These are phyloP conservation scores for Keithomyces neogunnii DNA, from an alignment of 2,329 filamentous ascomycete genomes.

Conservation along the genomic window DNA sequence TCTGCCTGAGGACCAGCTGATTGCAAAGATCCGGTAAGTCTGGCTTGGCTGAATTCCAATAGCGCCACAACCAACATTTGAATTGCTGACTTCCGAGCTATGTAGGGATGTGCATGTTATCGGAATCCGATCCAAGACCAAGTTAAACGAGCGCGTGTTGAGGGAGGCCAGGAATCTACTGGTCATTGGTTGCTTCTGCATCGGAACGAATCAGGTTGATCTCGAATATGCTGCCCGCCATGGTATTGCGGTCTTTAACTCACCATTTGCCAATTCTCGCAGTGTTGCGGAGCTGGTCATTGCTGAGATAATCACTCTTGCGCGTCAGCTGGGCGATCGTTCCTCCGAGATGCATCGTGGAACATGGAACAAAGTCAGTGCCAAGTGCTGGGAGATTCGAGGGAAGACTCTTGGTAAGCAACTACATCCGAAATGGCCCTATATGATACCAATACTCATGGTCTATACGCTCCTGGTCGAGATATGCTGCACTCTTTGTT, in stretches of 20 bases:
- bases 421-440: background rate
- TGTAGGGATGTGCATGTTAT: constrained; percentile 88
- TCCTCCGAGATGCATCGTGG: constrained; percentile 91
- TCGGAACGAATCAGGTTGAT: constrained; percentile 93
- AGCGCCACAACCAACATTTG: background rate
- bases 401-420: constrained; percentile 81
- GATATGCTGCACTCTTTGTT: background rate
- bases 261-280: constrained; percentile 94
- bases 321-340: constrained; percentile 86
- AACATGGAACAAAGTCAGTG: constrained; percentile 96
- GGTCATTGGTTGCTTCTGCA: constrained; percentile 97
- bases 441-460: background rate
- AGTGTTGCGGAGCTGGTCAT: constrained; percentile 96
- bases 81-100: constrained; percentile 9
- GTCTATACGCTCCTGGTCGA: background rate
- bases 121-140: constrained; percentile 96
- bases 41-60: background rate
- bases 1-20: constrained; percentile 83
- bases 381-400: constrained; percentile 94
- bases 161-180: constrained; percentile 87
- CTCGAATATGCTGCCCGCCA: constrained; percentile 72
- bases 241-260: constrained; percentile 98
- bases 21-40: constrained; percentile 85
- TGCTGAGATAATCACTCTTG: constrained; percentile 82
- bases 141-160: constrained; percentile 78